Percentiles rank a stretch among this genome's conserved stretches.
These are phyloP conservation scores for Fusarium humuli DNA, from an alignment of 2,329 filamentous ascomycete species.

Conservation along the genomic window DNA sequence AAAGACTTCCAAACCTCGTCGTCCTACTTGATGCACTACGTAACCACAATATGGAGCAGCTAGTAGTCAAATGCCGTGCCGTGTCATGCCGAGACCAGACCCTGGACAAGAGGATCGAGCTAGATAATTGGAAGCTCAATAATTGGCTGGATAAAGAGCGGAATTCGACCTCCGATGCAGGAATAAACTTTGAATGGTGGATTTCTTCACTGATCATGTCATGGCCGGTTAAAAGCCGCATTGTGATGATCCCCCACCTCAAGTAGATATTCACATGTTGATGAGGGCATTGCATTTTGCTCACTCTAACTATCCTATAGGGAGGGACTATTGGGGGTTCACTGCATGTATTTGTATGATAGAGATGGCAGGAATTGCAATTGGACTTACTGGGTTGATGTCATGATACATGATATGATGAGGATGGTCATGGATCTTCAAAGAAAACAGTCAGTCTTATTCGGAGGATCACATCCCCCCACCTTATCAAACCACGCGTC, in stretches of 20 bases:
- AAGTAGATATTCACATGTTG: constrained; percentile 7
- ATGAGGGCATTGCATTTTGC: background rate
- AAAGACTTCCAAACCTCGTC: background rate
- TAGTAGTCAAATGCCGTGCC: constrained; percentile 7
- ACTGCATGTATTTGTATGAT: too few relatives aligned
- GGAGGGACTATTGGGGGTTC: rapidly evolving
- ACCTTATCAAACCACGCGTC: constrained; percentile 22
- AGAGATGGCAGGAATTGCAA: background rate
- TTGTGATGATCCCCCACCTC: constrained; percentile 20
- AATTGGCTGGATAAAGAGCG: constrained; percentile 24
- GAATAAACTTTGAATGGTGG: constrained; percentile 5
- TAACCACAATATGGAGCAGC: background rate
- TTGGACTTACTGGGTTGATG: constrained; percentile 4
- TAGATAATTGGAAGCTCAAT: constrained; percentile 21
- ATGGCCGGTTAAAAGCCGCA: constrained; percentile 41
- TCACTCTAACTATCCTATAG: background rate
- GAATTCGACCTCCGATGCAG: constrained; percentile 21
- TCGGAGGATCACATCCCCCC: constrained; percentile 17
- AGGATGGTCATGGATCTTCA: constrained; percentile 14
- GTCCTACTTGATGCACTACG: background rate
- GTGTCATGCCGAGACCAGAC: constrained; percentile 6
- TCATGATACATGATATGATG: constrained; percentile 28
- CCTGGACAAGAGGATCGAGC: background rate
- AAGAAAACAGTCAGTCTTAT: background rate
- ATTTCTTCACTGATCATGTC: constrained; percentile 1